Evolutionary conservation across 495 filamentous ascomycete genomes (phyloP), one percentile per base, ranked within the genome.

Genomic region (Penicillium fimorum): DNA sequence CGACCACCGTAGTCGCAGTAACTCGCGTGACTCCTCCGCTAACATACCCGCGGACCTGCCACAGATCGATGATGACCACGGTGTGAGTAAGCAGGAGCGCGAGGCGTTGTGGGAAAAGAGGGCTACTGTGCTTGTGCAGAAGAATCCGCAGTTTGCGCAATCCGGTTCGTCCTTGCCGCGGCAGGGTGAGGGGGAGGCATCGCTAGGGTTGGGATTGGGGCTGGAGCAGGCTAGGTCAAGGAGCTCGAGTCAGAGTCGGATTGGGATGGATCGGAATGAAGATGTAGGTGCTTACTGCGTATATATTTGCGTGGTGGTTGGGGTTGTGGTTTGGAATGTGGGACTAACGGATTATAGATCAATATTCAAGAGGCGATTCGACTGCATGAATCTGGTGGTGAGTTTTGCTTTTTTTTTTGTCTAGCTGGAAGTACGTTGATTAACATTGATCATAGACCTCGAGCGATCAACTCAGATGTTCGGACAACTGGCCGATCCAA

Each of bases 351-450:
- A 0, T 8, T 47, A 15, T 60, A 97, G 80, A 82, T 87, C 30
- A 87, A 89, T 74, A 96, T 99, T 53, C 92, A 96, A 73, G 86
- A 94, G 71, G 94, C 95, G n/a, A 97, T 99, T 71, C 80, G 86
- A 63, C 80, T 97, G 54, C 94, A 99, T 70, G 94, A 99, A 70
- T 77, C 76, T 30, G 93, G 94, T 51, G 79, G 84, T 84, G 71
- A 70, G 77, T 69, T 50, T 43, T 50, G 41, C 27, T 29, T 37
- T 20, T 22, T 20, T 22, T 22, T 37, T 17, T 40, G 32, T 37
- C 52, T 0, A 8, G n/a, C 24, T 25, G 15, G 5, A 5, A 4
- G 9, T 20, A 37, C 9, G 1, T 54, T 58, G 11, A 15, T 64
- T 59, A 44, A 47, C 24, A 35, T 47, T 17, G 35, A 20, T n/a